Percentiles rank a stretch among this genome's conserved stretches.
Evolutionary conservation across 345 rosid species (phyloP).

Genomic region (Eucalyptus urophylla): DNA sequence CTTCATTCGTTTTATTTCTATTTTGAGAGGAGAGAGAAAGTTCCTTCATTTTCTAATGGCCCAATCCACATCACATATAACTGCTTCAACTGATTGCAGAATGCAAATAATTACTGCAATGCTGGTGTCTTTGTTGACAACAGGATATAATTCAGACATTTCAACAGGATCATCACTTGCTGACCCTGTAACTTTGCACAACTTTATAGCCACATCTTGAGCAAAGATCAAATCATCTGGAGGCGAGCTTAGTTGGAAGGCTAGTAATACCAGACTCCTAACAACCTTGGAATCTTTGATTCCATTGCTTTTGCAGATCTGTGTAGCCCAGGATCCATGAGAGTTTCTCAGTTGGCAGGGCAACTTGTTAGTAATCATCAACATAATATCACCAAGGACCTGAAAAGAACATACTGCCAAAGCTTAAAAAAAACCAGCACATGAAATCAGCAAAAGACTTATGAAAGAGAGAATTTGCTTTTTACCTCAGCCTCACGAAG

Average conservation of each 20-base stretch:
- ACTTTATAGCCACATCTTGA: constrained; percentile 36
- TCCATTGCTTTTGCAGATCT: constrained; percentile 36
- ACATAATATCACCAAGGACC: constrained; percentile 45
- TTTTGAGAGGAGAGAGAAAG: constrained; percentile 23
- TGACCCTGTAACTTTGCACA: constrained; percentile 23
- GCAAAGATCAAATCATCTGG: constrained; percentile 45
- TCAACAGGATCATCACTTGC: constrained; percentile 5
- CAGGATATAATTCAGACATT: constrained; percentile 28
- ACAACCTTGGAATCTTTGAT: constrained; percentile 32
- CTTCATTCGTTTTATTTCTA: constrained; percentile 5
- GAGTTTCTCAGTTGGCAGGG: constrained; percentile 43
- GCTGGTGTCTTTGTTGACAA: constrained; percentile 41
- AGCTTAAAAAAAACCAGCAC: not conserved
- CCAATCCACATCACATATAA: constrained; percentile 56
- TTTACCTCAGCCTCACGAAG: constrained; percentile 53
- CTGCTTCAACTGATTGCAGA: constrained; percentile 41
- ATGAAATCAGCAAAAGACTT: not conserved
- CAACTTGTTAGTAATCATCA: constrained; percentile 29
- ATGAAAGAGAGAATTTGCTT: not conserved
- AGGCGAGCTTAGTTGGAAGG: constrained; percentile 33
- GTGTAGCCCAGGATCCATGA: constrained; percentile 53
- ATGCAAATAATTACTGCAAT: constrained; percentile 31
- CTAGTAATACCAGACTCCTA: constrained; percentile 36
- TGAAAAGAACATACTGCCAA: constrained; percentile 9
- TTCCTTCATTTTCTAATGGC: constrained; percentile 41